Evolutionary conservation across 2,329 filamentous ascomycete genomes (phyloP), one percentile per base, ranked within the genome.

Genomic region (Fusarium tricinctum): DNA sequence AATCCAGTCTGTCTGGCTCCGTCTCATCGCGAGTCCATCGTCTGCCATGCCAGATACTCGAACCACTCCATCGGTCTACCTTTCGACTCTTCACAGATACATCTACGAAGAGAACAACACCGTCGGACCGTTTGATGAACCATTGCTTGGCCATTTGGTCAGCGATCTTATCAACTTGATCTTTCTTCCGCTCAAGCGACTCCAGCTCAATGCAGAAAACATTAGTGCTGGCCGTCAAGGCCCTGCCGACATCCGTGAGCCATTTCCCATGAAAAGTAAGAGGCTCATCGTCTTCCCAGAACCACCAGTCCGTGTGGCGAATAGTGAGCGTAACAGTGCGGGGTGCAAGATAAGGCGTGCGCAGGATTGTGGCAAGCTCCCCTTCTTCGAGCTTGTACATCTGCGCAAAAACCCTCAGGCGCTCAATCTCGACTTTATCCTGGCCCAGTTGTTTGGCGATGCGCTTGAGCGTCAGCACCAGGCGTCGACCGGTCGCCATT

Each of bases 121-220:
- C 78, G 38, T 81, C 79, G 3, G n/a, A 39, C 19, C 78, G 74
- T 55, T 67, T 66, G 28, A 74, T 70, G 47, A 55, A 75, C 73
- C 71, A 76, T 14, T 56, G 38, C 2, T 70, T 43, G 10, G 56
- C 32, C 66, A 71, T 73, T 17, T 70, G 58, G 15, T 66, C 30
- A 7, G 81, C 80, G n/a, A 87, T 82, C 9, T 71, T 69, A 40
- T 84, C 75, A 5, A 87, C 72, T 67, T 86, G 82, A 0, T 63
- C 69, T 54, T 79, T 80, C 62, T 84, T 84, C 14, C 81, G 75
- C 50, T 81, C 77, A 8, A 86, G 57, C 4, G 81, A 83, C 73
- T 87, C 85, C 17, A 85, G 73, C 40, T 85, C 82, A 7, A 85
- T 75, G 26, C 73, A 70, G 3, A 87, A 68, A 45, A 81, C 77